Evolutionary conservation across 768 basidiomycete species (phyloP).

Genomic region (Gelatoporia subvermispora): DNA sequence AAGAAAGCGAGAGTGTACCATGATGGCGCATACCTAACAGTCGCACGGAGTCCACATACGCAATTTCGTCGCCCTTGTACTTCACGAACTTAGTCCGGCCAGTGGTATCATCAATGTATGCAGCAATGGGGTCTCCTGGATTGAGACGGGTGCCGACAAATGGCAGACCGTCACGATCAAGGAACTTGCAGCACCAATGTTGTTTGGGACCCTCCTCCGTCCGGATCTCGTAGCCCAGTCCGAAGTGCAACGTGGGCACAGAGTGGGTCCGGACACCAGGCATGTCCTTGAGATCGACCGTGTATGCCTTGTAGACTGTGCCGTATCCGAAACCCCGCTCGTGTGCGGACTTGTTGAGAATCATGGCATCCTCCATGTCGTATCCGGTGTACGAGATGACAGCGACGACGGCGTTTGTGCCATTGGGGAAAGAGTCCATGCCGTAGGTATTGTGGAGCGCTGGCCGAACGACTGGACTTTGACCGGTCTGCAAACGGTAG

Average conservation of each 20-base stretch:
- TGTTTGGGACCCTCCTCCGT: conserved; percentile 41
- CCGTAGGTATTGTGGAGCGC: conserved; percentile 89
- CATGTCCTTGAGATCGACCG: conserved; percentile 82
- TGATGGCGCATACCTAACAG: conserved; percentile 59
- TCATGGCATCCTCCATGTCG: conserved; percentile 99
- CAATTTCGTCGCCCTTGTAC: conserved; percentile 94
- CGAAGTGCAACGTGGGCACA: conserved; percentile 81
- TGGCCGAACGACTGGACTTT: conserved; percentile 93
- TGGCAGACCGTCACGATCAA: conserved; percentile 86
- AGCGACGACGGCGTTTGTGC: conserved; percentile 97
- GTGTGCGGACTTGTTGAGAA: conserved; percentile 96
- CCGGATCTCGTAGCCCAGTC: conserved; percentile 72
- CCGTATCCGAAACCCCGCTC: conserved; percentile 98
- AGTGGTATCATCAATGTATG: conserved; percentile 82
- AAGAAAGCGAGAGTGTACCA: neutral
- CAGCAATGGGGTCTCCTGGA: conserved; percentile 78
- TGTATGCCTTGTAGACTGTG: conserved; percentile 92
- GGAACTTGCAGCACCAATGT: conserved; percentile 42
- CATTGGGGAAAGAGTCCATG: conserved; percentile 98
- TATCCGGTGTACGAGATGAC: conserved; percentile 99
- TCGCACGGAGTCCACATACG: conserved; percentile 87
- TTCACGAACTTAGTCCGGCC: conserved; percentile 82
- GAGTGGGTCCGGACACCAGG: conserved; percentile 58
- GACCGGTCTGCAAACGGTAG: conserved; percentile 91
- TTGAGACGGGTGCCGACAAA: conserved; percentile 63